Evolutionary conservation across 768 basidiomycete species (phyloP).

Genomic region (Phlebiopsis flavidoalba): DNA sequence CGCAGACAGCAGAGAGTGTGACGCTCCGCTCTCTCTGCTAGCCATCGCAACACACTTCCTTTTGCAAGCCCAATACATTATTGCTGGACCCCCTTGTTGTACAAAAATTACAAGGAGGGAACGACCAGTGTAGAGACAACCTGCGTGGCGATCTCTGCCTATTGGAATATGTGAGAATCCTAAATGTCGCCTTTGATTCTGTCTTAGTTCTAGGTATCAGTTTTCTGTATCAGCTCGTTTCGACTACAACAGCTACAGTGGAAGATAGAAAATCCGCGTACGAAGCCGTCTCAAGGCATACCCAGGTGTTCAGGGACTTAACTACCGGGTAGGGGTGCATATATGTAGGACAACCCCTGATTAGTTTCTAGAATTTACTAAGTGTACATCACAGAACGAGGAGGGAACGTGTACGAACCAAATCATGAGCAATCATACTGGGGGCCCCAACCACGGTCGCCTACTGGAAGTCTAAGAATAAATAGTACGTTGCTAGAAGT

Average conservation of each 20-base stretch:
- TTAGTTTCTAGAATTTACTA: neutral
- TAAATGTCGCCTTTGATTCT: neutral
- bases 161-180: conserved; percentile 23
- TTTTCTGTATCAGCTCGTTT: neutral
- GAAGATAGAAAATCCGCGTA: conserved; percentile 10
- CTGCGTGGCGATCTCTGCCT: conserved; percentile 22
- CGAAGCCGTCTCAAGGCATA: conserved; percentile 8
- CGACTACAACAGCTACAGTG: conserved; percentile 17
- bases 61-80: conserved; percentile 21
- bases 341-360: conserved; percentile 23
- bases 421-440: conserved; percentile 28
- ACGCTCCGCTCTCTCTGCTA: conserved; percentile 15
- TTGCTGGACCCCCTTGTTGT: conserved; percentile 21
- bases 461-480: conserved; percentile 27
- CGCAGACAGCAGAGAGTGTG: conserved; percentile 18
- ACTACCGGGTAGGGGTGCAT: conserved; percentile 27
- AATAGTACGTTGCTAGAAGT: conserved; percentile 24
- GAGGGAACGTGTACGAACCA: conserved; percentile 30
- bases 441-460: conserved; percentile 29
- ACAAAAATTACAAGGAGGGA: conserved; percentile 9
- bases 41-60: conserved; percentile 17
- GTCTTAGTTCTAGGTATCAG: neutral
- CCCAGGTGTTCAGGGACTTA: conserved; percentile 19
- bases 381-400: conserved; percentile 23
- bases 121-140: conserved; percentile 24